A percentile compares a stretch with the other conserved stretches of the same genome.
phyloP scores from a whole-genome alignment of 352 stramenopile genomes.

The Phytopythium delawarense region DNA sequence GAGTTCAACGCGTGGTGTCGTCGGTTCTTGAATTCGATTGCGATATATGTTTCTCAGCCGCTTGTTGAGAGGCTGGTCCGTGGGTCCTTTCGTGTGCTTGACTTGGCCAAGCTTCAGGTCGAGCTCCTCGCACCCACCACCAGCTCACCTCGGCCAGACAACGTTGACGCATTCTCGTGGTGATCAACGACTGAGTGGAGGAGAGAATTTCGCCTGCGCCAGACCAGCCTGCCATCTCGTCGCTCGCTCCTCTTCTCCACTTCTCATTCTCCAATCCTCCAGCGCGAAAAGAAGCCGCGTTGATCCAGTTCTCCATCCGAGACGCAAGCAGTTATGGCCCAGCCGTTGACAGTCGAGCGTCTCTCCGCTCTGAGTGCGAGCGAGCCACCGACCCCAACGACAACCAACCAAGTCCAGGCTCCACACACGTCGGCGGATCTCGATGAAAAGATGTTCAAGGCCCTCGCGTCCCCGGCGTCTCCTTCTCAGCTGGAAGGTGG shows the following conservation, averaged over 20 bases:
- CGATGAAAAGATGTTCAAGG: constrained; percentile 1
- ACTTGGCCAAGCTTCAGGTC: not conserved
- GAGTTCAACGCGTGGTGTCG: not conserved
- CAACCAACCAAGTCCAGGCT: not conserved
- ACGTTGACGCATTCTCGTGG: not conserved
- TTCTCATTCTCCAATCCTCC: not conserved
- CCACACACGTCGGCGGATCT: not conserved
- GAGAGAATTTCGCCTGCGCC: not conserved
- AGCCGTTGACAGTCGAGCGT: not conserved
- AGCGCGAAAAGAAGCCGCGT: not conserved
- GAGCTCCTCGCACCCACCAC: not conserved
- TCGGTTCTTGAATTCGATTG: not conserved
- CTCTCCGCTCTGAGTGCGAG: not conserved
- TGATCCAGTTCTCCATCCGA: not conserved
- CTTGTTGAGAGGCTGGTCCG: not conserved
- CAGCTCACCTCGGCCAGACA: not conserved
- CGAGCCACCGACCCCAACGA: not conserved
- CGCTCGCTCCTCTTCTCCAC: not conserved
- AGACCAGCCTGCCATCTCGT: not conserved
- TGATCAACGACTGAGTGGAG: not conserved
- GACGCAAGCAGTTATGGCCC: not conserved
- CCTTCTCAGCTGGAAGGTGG: constrained; percentile 26
- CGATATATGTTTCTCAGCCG: not conserved
- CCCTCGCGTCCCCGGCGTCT: not conserved
- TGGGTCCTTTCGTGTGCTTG: not conserved